Evolutionary conservation across 1,139 yeast species (phyloP), one percentile per base, ranked within the genome.

Genomic region (Blastobotrys persicus): DNA sequence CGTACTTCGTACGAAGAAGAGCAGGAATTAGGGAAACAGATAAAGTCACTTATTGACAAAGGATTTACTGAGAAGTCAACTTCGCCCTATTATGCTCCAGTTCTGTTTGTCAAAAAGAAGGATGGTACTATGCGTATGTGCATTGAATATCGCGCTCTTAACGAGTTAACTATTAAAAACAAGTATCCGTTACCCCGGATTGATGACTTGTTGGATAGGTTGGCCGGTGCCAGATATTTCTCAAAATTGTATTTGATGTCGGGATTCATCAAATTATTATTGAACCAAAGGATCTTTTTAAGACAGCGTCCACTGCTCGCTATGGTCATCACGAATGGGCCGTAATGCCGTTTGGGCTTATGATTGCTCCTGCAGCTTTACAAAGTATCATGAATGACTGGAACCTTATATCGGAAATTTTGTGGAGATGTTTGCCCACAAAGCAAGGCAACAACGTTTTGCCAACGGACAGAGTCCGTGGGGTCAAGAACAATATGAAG

Each of bases 281-380:
- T n/a, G 40, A 35, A 3, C 47, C 48, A 3, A 41, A 32, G 6
- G 55, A 55, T 46, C 38, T 39, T 39, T 37, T 48, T 38, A 61
- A 61, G 44, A 59, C 60, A 0, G 61, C 59, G 2, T 59, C 60
- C 38, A 31, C 39, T 13, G 53, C 59, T 0, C 48, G 42, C 1
- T 19, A 43, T 9, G 62, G 62, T 11, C 61, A 52, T 7, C 60
- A 50, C 39, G 55, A 61, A 45, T 63, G 47, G 47, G 35, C 31
- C 0, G 59, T 55, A 2, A 57, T 63, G 62, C 64, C 59, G 1
- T 61, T 62, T 40, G 61, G 62, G 5, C 49, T 56, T 9, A 45
- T 51, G 11, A 55, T 52, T 33, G 61, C 57, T 9, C 62, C 62
- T 1, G 59, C 59, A 1, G 54, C 60, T 4, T 58, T 59, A 11